Conservation (phyloP, 1,139 yeast genomes). For the Blastobotrys indianensis region DNA sequence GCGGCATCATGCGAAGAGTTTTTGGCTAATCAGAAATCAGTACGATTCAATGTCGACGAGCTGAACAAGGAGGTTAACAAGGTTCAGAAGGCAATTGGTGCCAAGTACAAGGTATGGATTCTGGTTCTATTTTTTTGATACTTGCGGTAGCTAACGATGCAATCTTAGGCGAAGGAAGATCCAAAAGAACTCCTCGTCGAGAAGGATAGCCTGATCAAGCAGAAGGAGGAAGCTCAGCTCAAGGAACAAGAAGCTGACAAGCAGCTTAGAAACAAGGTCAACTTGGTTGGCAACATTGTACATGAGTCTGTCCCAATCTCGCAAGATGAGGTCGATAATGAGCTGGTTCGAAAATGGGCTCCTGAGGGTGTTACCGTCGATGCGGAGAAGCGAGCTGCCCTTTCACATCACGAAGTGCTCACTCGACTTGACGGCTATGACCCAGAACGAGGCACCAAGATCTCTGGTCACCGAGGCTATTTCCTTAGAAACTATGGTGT, state of each 20-base stretch:
- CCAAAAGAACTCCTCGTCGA: conserved; percentile 75
- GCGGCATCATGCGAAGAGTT: not conserved
- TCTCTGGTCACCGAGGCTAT: conserved; percentile 98
- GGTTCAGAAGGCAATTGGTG: conserved; percentile 87
- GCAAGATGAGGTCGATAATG: conserved; percentile 85
- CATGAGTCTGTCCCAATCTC: conserved; percentile 88
- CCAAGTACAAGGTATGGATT: conserved; percentile 58
- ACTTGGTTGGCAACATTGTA: conserved; percentile 86
- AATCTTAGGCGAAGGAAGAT: conserved; percentile 67
- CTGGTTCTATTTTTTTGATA: not conserved
- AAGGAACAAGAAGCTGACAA: conserved; percentile 76
- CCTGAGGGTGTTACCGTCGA: conserved; percentile 55
- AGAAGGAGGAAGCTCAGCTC: conserved; percentile 61
- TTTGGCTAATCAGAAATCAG: conserved; percentile 12
- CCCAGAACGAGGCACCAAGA: conserved; percentile 97
- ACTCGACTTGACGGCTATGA: conserved; percentile 95
- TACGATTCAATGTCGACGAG: conserved; percentile 89
- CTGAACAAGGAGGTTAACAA: conserved; percentile 80
- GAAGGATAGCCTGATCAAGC: conserved; percentile 66
- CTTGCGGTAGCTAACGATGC: not conserved
- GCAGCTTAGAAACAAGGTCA: conserved; percentile 70
- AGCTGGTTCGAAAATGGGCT: conserved; percentile 78
- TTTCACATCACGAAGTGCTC: conserved; percentile 93
- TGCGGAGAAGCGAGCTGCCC: conserved; percentile 58
- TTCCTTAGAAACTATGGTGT: conserved; percentile 94